Evolutionary conservation across 164 flowering plant genomes (phyloP), one percentile per base, ranked within the genome.

Genomic region (Magnolia changhungtana): DNA sequence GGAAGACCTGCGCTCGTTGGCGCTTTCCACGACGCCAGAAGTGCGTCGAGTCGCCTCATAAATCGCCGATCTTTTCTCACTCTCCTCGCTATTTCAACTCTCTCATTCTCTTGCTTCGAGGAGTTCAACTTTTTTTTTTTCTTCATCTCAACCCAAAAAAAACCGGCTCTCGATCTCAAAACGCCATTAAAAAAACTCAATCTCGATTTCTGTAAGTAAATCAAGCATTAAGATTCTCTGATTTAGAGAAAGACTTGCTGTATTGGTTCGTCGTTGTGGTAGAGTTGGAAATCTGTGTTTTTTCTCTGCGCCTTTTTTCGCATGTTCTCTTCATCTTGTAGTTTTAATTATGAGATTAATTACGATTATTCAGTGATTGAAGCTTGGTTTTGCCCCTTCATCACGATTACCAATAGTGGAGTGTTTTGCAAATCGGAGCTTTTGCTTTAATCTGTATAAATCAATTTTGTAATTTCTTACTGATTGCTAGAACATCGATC

Each of bases 11-110:
- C 18, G 8, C 59, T 9, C 16, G 27, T 24, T 23, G 75, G 23
- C 66, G 67, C 7, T 29, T 58, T 61, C 66, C 20, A 49, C 21
- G 20, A n/a, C 55, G 68, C 52, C 59, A 45, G 5, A 20, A 11
- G 75, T 63, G 59, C 55, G 50, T 19, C 76, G 71, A 50, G 70
- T 65, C 76, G 76, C 76, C 76, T 66, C 71, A 29, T 66, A 65
- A 74, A 74, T 50, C 71, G 31, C 71, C 63, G 63, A 5, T 8
- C 51, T 11, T 58, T 1, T 31, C 37, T 31, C 18, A 14, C 10
- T 65, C 4, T 2, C 21, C 18, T 66, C 69, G 20, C 71, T 55
- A 9, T 14, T 7, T 52, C 27, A 49, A 7, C 20, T 74, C 23
- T 19, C 21, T 63, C 27, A 24, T 24, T 24, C 9, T 37, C 69